Base-by-base conservation (phyloP, 768 basidiomycete species). In the Cystobasidium ongulense region DNA sequence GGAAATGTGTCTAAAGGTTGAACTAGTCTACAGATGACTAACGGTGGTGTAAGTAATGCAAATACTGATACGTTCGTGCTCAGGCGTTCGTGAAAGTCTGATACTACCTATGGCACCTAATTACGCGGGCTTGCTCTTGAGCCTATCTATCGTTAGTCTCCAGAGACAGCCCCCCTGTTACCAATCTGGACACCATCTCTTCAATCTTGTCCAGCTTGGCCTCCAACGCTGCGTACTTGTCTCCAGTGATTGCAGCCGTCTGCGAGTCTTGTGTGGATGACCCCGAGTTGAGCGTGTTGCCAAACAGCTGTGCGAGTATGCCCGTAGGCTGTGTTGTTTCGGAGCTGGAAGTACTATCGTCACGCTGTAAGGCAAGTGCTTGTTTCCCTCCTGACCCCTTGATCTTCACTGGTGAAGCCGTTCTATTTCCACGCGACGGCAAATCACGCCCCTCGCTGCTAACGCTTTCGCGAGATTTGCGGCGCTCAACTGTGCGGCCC, bases 291-390 rank as follows among this genome's bases (percentile, higher is more conserved):
- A 27, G 2, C 7, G 68, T 21, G 8, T 27, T 27, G 13, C 65
- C 65, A 52, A 71, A 71, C 1, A 71, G 68, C 43, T 71, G 68
- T 31, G 68, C 52, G 5, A 71, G 68, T 5, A 71, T 8, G 35
- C 36, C 23, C 11, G 31, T 52, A n/a, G 68, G 31, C 39, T 71
- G 68, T 21, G 65, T 41, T 27, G 63, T 1, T 8, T n/a, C 36
- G 23, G 13, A 21, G 33, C 23, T 36, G 27, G 54, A 33, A 2
- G 52, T 2, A 36, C 4, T 35, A 11, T 15, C 52, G 8, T 23
- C 29, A 23, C 21, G 23, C 25, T 23, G 33, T 18, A 71, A 3
- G 5, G 46, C 68, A 10, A 71, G 68, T n/a, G 68, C 68, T 23
- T 61, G 50, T 36, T 18, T 11, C 10, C 68, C 68, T 1, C 68